Evolutionary conservation across 2,329 filamentous ascomycete genomes (phyloP).

Genomic region (Epichloe baconii): DNA sequence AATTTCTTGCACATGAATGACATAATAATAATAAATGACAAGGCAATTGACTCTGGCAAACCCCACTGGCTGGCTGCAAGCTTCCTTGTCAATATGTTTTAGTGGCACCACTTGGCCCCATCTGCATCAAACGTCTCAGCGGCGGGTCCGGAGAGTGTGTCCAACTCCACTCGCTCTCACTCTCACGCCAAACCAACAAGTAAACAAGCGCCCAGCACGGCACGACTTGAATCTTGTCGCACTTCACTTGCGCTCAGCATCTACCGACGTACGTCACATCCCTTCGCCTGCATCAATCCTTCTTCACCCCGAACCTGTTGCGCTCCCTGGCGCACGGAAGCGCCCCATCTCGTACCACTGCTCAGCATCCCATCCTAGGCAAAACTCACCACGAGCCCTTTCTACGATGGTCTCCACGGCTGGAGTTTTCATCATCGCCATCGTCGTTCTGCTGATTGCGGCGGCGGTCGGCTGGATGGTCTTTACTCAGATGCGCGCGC

Average conservation of each 20-base stretch:
- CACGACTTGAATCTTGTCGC: no score
- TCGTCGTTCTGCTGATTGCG: conserved; percentile 48
- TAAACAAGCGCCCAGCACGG: not conserved
- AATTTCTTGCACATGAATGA: no score
- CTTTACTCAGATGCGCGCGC: conserved; percentile 60
- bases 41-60: no score
- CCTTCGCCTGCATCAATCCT: not conserved
- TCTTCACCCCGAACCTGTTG: no score
- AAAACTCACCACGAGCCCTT: not conserved
- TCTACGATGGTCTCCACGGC: conserved; percentile 41
- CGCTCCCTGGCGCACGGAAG: not conserved
- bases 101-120: no score
- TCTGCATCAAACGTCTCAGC: not conserved
- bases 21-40: no score
- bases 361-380: not conserved
- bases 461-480: conserved; percentile 52
- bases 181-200: no score
- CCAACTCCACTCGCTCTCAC: not conserved
- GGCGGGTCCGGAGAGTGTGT: not conserved
- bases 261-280: not conserved
- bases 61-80: not conserved
- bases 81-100: no score
- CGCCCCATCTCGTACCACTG: not conserved
- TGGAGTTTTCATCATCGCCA: conserved; percentile 59
- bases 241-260: not conserved